Evolutionary conservation across 495 filamentous ascomycete genomes (phyloP), one percentile per base, ranked within the genome.

Genomic region (Penicilliopsis zonata): DNA sequence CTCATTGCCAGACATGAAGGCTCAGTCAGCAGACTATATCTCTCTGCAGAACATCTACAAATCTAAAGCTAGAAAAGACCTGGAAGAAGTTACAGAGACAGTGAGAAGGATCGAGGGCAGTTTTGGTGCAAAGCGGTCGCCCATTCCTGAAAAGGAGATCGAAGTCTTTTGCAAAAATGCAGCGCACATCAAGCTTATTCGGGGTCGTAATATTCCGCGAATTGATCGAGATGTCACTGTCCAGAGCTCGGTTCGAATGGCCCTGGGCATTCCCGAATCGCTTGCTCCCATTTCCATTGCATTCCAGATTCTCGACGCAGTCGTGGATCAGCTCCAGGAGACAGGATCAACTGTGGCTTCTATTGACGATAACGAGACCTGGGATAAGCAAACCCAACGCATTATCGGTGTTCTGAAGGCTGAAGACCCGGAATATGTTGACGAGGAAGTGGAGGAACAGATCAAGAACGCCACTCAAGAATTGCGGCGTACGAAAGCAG

Each of bases 1-100:
- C 28, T 76, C 78, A 13, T 65, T 96, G 9, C 92, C 90, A 4
- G 90, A 99, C 57, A 99, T 99, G 90, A 99, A 99, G 60, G 85
- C 90, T 18, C 74, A 87, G 53, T 93, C 86, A 13, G 76, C 71
- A 29, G 85, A 93, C 41, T 99, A 99, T 59, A 76, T 96, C 38
- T 67, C 76, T 38, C 67, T 99, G 16, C 90, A 96, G 58, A 93
- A 82, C 42, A 75, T 95, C 44, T 98, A 96, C 73, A 94, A 93
- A 56, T 48, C 66, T 15, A 94, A 94, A 50, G 84, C 92, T 18
- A 77, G 80, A 17, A 59, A 70, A 37, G 92, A 99, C 44, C 59
- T 78, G 24, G 70, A 76, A 31, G 80, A 94, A 52, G 82, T 99
- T 2, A 61, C 80, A 8, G 53, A 63, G 10, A 76, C 59, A n/a